A percentile compares a stretch with the other conserved stretches of the same genome.
Evolutionary conservation across 1,139 yeast genomes (phyloP).

Genomic region (Diutina neorugosa): DNA sequence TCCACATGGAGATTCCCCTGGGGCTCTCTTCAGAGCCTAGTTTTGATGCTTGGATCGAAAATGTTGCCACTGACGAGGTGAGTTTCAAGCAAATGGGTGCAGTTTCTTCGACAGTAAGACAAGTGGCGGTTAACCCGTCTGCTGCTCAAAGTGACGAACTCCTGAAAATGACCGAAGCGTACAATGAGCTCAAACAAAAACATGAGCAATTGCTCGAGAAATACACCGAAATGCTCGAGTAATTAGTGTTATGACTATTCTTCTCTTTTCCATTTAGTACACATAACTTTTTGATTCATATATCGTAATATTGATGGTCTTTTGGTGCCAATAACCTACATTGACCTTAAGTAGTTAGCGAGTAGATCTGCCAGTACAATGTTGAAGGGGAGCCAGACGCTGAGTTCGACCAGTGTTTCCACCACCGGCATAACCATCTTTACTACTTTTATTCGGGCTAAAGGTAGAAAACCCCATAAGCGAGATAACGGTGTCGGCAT

Average conservation of each 20-base stretch:
- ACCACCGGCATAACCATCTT: conserved; percentile 39
- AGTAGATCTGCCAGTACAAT: conserved; percentile 49
- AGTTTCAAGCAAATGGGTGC: not conserved
- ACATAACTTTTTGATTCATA: too few relatives aligned
- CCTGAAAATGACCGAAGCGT: conserved; percentile 25
- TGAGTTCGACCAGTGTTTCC: conserved; percentile 33
- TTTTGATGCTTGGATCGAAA: not conserved
- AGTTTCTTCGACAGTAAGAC: not conserved
- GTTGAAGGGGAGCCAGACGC: conserved; percentile 46
- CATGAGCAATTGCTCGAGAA: conserved; percentile 49
- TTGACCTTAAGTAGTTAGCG: conserved; percentile 20
- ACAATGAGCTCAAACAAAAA: conserved; percentile 43
- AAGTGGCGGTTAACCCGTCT: not conserved
- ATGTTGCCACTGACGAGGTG: not conserved
- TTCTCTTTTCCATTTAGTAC: not conserved
- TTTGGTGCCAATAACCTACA: not conserved
- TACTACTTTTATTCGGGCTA: conserved; percentile 29
- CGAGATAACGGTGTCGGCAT: conserved; percentile 16
- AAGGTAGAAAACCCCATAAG: conserved; percentile 61
- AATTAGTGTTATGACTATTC: not conserved
- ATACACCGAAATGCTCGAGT: conserved; percentile 28
- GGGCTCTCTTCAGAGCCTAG: not conserved
- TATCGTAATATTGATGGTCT: too few relatives aligned
- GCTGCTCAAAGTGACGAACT: not conserved
- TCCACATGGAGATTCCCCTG: conserved; percentile 31